These are phyloP conservation scores for Saccharomyces hybrid DNA, from an alignment of 1,139 yeast genomes.

Conservation along the genomic window DNA sequence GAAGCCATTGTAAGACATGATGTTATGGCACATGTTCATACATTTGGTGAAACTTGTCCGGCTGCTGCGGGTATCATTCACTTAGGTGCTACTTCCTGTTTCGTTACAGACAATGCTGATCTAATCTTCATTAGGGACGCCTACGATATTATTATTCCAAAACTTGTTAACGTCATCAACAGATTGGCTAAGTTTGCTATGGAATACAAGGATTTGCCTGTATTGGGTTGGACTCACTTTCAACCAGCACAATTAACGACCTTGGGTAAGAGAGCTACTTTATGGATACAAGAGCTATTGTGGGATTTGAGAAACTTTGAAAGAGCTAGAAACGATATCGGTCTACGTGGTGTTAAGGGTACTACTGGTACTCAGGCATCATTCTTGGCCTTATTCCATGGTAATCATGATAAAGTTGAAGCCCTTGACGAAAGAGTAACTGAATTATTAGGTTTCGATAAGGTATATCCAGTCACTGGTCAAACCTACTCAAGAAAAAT, in stretches of 20 bases:
- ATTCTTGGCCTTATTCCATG: constrained; percentile 88
- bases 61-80: constrained; percentile 97
- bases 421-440: constrained; percentile 85
- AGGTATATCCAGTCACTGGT: constrained; percentile 95
- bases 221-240: constrained; percentile 98
- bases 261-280: constrained; percentile 95
- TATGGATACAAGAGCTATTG: constrained; percentile 94
- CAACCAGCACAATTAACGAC: constrained; percentile 99
- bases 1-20: constrained; percentile 99
- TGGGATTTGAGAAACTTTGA: constrained; percentile 97
- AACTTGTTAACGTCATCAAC: constrained; percentile 90
- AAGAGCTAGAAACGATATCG: constrained; percentile 94
- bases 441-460: constrained; percentile 86
- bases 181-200: constrained; percentile 82
- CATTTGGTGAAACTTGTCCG: constrained; percentile 87
- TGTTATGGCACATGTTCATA: constrained; percentile 98
- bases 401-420: constrained; percentile 95
- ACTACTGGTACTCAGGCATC: constrained; percentile 99
- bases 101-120: constrained; percentile 96
- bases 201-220: constrained; percentile 91
- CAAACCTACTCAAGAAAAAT: constrained; percentile 98
- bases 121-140: constrained; percentile 94
- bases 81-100: constrained; percentile 97
- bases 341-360: constrained; percentile 97
- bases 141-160: constrained; percentile 85